Percentiles rank a stretch among this genome's conserved stretches.
Conservation (phyloP, 2,329 filamentous ascomycete genomes). For the Colletotrichum orbiculare region DNA sequence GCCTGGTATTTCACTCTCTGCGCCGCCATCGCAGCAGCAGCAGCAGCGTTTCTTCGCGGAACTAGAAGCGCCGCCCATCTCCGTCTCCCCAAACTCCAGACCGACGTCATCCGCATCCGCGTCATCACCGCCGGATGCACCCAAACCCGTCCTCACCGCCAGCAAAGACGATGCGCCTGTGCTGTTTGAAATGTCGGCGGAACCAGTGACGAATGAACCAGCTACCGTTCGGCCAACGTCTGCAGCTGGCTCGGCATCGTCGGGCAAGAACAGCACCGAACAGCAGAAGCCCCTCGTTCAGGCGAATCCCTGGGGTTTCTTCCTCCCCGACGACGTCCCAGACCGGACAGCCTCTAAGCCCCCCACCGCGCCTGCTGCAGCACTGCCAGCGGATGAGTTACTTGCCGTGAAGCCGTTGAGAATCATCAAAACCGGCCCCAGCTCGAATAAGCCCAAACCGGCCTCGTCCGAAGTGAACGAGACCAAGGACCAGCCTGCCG, state of each 20-base stretch:
- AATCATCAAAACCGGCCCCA: slow-evolving; percentile 29
- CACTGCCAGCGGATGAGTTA: neutral
- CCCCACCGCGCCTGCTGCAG: neutral
- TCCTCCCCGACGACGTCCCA: slow-evolving; percentile 24
- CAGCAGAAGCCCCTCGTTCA: slow-evolving; percentile 23
- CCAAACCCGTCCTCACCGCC: neutral
- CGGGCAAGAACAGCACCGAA: neutral
- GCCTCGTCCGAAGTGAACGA: neutral
- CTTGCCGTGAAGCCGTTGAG: slow-evolving; percentile 30
- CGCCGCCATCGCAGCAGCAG: neutral
- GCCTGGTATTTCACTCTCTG: neutral
- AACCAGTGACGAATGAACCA: slow-evolving; percentile 3
- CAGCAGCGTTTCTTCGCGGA: slow-evolving; percentile 36
- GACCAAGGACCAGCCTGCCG: neutral
- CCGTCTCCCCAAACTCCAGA: neutral
- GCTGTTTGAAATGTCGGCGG: slow-evolving; percentile 31
- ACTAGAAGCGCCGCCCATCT: slow-evolving; percentile 26
- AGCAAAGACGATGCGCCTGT: neutral
- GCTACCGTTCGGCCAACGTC: neutral
- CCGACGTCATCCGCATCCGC: slow-evolving; percentile 17
- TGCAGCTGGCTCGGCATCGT: neutral
- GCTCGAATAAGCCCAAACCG: slow-evolving; percentile 1
- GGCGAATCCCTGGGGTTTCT: slow-evolving; percentile 39
- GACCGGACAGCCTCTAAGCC: neutral
- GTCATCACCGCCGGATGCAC: neutral